These are phyloP conservation scores for Nemania bipapillata DNA, from an alignment of 2,329 filamentous ascomycete genomes.

Conservation along the genomic window DNA sequence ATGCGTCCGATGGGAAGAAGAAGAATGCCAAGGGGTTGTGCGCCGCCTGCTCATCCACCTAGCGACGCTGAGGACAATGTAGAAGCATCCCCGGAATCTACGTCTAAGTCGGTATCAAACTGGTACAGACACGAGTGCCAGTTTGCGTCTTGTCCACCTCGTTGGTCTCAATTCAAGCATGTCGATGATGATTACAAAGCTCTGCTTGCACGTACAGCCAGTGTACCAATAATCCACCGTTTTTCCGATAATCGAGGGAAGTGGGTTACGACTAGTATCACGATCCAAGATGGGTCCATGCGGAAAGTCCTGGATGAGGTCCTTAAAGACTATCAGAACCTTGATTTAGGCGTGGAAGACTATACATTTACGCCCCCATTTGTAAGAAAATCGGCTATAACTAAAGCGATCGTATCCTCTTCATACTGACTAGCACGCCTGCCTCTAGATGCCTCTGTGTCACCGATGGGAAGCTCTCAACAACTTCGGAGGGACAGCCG, in stretches of 20 bases:
- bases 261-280: slow-evolving; percentile 52
- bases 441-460: slow-evolving; percentile 52
- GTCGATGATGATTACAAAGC: slow-evolving; percentile 47
- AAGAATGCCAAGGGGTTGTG: too few relatives aligned
- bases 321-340: slow-evolving; percentile 51
- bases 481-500: slow-evolving; percentile 22
- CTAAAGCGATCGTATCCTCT: too few relatives aligned
- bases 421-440: slow-evolving; percentile 14
- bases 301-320: slow-evolving; percentile 46
- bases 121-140: slow-evolving; percentile 44
- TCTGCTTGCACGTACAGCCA: slow-evolving; percentile 41
- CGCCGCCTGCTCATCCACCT: too few relatives aligned
- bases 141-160: slow-evolving; percentile 41
- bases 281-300: slow-evolving; percentile 50
- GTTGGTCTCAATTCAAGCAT: slow-evolving; percentile 49
- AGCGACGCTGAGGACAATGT: too few relatives aligned
- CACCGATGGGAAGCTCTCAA: slow-evolving; percentile 52
- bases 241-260: slow-evolving; percentile 44
- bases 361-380: slow-evolving; percentile 48
- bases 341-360: slow-evolving; percentile 50
- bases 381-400: not conserved
- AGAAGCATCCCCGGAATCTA: not conserved
- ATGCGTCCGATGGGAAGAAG: too few relatives aligned
- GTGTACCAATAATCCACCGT: slow-evolving; percentile 52
- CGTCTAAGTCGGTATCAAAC: slow-evolving; percentile 31